phyloP scores from a whole-genome alignment of 768 basidiomycete genomes.

The Russula sp. region DNA sequence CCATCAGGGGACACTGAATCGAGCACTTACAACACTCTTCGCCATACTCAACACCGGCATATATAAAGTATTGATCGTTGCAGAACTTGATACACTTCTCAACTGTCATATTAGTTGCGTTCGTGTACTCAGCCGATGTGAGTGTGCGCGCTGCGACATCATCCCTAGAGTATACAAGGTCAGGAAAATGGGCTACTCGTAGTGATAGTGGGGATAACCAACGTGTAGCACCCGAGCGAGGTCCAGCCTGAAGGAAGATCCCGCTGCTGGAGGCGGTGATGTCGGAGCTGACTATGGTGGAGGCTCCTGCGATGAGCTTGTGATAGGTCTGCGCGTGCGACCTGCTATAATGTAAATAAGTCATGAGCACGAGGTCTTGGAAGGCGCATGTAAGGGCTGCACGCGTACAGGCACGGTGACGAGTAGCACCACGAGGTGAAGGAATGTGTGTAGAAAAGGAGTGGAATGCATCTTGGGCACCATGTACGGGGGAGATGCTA shows the following conservation, averaged over 20 bases:
- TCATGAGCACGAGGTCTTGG: not conserved
- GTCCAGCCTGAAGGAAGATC: constrained; percentile 51
- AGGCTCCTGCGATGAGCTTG: constrained; percentile 2
- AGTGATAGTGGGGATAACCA: constrained; percentile 20
- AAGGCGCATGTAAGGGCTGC: not conserved
- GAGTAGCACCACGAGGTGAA: constrained; percentile 3
- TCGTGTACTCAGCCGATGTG: constrained; percentile 39
- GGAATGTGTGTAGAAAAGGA: not conserved
- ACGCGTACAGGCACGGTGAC: constrained; percentile 1
- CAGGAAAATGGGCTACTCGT: constrained; percentile 25
- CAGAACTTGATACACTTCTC: constrained; percentile 45
- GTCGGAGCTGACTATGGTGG: not conserved
- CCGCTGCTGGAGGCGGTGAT: constrained; percentile 6
- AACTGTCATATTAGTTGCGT: constrained; percentile 54
- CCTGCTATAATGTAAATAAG: not conserved
- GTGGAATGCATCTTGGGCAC: constrained; percentile 16
- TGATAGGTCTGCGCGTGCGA: not conserved
- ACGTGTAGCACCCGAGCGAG: constrained; percentile 60
- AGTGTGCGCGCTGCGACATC: constrained; percentile 53
- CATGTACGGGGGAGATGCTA: constrained; percentile 3
- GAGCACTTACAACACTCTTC: constrained; percentile 54
- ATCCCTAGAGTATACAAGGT: constrained; percentile 41
- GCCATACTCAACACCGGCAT: constrained; percentile 65
- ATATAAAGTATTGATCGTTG: constrained; percentile 43
- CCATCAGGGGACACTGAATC: not conserved